Evolutionary conservation across 2,329 filamentous ascomycete genomes (phyloP).

Genomic region (Fulvia fulva): DNA sequence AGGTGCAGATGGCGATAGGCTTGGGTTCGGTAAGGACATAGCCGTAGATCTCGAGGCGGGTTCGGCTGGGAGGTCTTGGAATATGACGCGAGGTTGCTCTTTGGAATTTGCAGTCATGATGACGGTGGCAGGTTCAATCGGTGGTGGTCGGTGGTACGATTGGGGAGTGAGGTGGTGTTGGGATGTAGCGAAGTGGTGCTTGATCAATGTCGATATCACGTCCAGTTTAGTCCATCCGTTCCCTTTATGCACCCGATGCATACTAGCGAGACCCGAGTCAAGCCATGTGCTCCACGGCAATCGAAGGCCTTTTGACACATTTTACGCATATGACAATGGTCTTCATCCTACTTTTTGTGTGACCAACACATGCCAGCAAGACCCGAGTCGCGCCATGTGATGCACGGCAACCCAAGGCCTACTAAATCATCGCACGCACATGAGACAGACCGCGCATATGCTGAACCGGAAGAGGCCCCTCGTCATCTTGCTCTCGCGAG

Average conservation of each 20-base stretch:
- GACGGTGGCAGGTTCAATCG: neutral
- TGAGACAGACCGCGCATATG: neutral
- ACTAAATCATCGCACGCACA: neutral
- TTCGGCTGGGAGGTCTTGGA: slow-evolving; percentile 11
- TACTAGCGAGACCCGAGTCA: neutral
- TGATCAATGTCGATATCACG: neutral
- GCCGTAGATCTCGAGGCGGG: slow-evolving; percentile 15
- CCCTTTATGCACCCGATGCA: neutral
- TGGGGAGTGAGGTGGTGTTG: neutral
- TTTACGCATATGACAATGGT: neutral
- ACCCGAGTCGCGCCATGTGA: neutral
- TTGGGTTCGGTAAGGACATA: slow-evolving; percentile 8
- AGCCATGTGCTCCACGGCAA: neutral
- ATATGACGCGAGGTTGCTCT: neutral
- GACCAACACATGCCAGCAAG: neutral
- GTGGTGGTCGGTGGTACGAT: neutral
- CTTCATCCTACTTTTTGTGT: too few species aligned
- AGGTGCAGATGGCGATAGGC: neutral
- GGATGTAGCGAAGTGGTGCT: neutral
- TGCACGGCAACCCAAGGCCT: neutral
- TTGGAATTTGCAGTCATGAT: neutral
- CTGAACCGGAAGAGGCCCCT: neutral
- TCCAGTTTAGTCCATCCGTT: neutral
- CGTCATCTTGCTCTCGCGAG: neutral
- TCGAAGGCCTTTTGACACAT: neutral